Conservation (phyloP, 495 filamentous ascomycete species). For the Hypoxylon cercidicola region DNA sequence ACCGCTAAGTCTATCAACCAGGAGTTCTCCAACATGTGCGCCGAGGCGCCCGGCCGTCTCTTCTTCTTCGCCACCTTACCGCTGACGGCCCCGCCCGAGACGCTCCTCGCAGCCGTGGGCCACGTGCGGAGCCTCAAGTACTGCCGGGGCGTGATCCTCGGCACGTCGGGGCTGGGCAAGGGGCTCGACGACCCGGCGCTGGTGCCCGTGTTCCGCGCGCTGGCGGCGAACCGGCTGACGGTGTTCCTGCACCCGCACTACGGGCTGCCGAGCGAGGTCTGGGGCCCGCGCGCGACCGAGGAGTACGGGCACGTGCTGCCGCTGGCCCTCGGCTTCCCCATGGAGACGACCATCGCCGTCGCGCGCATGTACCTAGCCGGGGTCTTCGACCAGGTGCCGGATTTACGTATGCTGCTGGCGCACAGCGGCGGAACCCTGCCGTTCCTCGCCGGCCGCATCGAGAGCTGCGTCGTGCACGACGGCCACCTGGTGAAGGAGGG, state of each 20-base stretch:
- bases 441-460: slow-evolving; percentile 87
- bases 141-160: slow-evolving; percentile 87
- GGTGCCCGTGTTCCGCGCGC: slow-evolving; percentile 73
- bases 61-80: slow-evolving; percentile 88
- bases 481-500: slow-evolving; percentile 67
- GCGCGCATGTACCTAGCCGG: slow-evolving; percentile 85
- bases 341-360: slow-evolving; percentile 94
- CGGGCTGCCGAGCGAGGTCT: slow-evolving; percentile 82
- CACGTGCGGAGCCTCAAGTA: slow-evolving; percentile 68
- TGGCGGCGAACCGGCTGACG: slow-evolving; percentile 70
- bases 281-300: slow-evolving; percentile 68
- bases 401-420: slow-evolving; percentile 80
- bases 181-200: slow-evolving; percentile 84
- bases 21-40: slow-evolving; percentile 77
- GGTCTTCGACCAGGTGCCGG: slow-evolving; percentile 81
- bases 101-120: slow-evolving; percentile 72
- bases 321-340: slow-evolving; percentile 86
- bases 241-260: slow-evolving; percentile 96
- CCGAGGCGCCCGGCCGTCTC: slow-evolving; percentile 64
- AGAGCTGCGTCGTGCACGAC: slow-evolving; percentile 89
- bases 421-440: slow-evolving; percentile 91
- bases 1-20: slow-evolving; percentile 77
- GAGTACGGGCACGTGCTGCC: slow-evolving; percentile 92
- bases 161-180: slow-evolving; percentile 81
- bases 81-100: slow-evolving; percentile 70